These are phyloP conservation scores for Rhizophora apiculata DNA, from an alignment of 345 rosid genomes.

Conservation along the genomic window DNA sequence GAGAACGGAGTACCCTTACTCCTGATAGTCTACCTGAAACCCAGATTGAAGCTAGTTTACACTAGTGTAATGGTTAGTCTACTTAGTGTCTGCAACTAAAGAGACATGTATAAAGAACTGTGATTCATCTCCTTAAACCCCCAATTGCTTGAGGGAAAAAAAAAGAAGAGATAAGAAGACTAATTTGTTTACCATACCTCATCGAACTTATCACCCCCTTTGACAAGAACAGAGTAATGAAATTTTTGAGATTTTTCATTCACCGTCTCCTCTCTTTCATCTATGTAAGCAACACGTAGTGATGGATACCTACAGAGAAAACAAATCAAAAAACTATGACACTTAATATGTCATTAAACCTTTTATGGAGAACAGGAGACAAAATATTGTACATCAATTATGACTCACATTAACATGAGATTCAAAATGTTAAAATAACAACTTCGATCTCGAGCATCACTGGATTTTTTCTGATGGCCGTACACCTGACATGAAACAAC, in stretches of 20 bases:
- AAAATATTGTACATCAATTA: not conserved
- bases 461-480: slow-evolving; percentile 78
- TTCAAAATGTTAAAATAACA: slow-evolving; percentile 70
- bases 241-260: slow-evolving; percentile 50
- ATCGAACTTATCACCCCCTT: slow-evolving; percentile 70
- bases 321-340: slow-evolving; percentile 5
- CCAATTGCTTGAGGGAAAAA: not conserved
- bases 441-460: slow-evolving; percentile 50
- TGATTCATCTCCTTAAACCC: too few species aligned
- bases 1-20: too few species aligned
- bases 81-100: too few species aligned
- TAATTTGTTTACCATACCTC: slow-evolving; percentile 50
- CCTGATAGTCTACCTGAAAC: too few species aligned
- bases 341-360: slow-evolving; percentile 11
- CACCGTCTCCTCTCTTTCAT: slow-evolving; percentile 67
- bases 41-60: too few species aligned
- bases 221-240: slow-evolving; percentile 86
- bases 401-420: slow-evolving; percentile 85
- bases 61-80: too few species aligned
- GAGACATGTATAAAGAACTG: too few species aligned
- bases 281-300: slow-evolving; percentile 90
- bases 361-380: slow-evolving; percentile 2
- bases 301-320: slow-evolving; percentile 64
- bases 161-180: slow-evolving; percentile 12
- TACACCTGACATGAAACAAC: slow-evolving; percentile 96